Base-by-base conservation (phyloP, 257 asterid species). In the Solanum ossicruentum region DNA sequence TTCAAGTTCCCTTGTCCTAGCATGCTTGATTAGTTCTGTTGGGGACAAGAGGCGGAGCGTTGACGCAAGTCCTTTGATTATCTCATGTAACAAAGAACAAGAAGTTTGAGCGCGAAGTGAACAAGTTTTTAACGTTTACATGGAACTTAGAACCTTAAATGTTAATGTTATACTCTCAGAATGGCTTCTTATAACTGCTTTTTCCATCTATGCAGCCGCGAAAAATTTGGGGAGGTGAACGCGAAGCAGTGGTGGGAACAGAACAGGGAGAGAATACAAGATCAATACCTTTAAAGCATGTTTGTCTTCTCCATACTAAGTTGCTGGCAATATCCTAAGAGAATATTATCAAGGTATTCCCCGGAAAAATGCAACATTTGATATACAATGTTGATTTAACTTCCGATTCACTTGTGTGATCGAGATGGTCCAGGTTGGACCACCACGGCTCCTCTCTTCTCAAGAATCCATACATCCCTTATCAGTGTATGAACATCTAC, bases 211-310 rank as follows among this genome's bases (percentile, higher is more conserved):
- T 70, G 55, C 92, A 97, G 99, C 89, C 98, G 99, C 0, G 99
- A 95, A 23, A 92, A 84, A 82, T 97, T 94, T 60, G 99, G 98
- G 7, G 99, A 97, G 88, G 95, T 90, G 73, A 92, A 92, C 0
- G 99, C 99, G 4, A 97, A 95, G 92, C 92, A 85, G 41, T 97
- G 99, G 99, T 97, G 98, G 99, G 99, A 97, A 86, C 87, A 93
- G 73, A 95, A 97, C 96, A 91, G 96, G 90, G 98, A 95, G 83
- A 93, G 99, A 84, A 95, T 97, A 93, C 99, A 93, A 87, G 84
- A 93, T 84, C 98, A 92, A 84, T 94, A 96, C 88, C 99, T 94
- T 84, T 91, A 86, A 85, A 45, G 11, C 60, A 51, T 21, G 32
- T 16, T 36, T 75, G 32, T 47, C 13, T 3, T 47, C 8, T 56